A percentile compares a stretch with the other conserved stretches of the same genome.
Evolutionary conservation across 495 filamentous ascomycete genomes (phyloP).

Genomic region (Paragyromitra xinjiangensis): DNA sequence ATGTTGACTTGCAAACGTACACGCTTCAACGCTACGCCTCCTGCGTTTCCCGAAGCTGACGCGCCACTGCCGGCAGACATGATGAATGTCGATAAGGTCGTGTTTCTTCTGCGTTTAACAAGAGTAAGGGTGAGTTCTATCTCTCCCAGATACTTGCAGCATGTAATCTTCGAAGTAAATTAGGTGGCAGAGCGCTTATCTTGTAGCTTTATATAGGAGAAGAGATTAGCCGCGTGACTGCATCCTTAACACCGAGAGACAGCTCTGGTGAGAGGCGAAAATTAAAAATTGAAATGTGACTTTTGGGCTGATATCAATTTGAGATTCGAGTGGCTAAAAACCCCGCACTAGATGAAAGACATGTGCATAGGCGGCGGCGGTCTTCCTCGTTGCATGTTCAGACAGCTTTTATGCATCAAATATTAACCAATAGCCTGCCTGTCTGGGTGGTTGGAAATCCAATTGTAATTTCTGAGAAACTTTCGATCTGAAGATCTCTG

Average conservation of each 20-base stretch:
- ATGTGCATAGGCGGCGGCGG: too few species aligned
- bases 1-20: neutral
- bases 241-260: neutral
- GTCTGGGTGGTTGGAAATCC: too few species aligned
- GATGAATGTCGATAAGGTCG: neutral
- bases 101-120: neutral
- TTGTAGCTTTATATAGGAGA: neutral
- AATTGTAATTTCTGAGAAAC: too few species aligned
- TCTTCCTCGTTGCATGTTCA: too few species aligned
- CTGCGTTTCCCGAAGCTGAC: neutral
- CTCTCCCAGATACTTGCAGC: neutral
- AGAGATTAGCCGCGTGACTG: neutral
- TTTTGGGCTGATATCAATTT: neutral
- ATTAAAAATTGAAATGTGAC: neutral
- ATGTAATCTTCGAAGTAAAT: neutral
- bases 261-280: neutral
- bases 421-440: too few species aligned
- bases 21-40: neutral
- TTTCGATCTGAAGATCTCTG: too few species aligned
- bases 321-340: neutral
- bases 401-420: too few species aligned
- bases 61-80: neutral
- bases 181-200: neutral
- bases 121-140: neutral
- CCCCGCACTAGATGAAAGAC: neutral